Evolutionary conservation across 2,329 filamentous ascomycete species (phyloP).

Genomic region (Tolypocladium guangdongense): DNA sequence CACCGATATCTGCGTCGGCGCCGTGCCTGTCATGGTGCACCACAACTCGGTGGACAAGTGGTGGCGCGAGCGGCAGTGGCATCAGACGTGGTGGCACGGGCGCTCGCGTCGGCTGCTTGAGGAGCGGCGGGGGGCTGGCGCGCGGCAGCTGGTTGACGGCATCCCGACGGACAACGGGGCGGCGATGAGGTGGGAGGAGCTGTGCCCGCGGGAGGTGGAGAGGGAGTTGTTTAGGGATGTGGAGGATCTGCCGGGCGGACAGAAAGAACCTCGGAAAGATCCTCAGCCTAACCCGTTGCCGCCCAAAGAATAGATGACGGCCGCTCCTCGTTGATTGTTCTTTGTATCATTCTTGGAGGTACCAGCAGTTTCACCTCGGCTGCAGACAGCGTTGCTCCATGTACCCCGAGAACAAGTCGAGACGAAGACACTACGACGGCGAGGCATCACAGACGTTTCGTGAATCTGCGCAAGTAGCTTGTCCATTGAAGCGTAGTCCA

Average conservation of each 20-base stretch:
- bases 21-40: constrained; percentile 17
- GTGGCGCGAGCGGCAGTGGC: constrained; percentile 12
- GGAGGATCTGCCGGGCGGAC: not conserved
- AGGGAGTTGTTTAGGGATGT: constrained; percentile 14
- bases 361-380: not conserved
- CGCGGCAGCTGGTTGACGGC: constrained; percentile 7
- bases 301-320: not conserved
- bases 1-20: constrained; percentile 16
- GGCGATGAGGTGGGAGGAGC: constrained; percentile 10
- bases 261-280: too few relatives aligned
- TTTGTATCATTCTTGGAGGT: not conserved
- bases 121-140: constrained; percentile 3
- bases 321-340: not conserved
- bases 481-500: not conserved
- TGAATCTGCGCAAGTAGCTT: not conserved
- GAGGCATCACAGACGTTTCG: not conserved
- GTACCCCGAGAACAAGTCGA: not conserved
- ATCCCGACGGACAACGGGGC: constrained; percentile 8
- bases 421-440: too few relatives aligned
- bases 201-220: constrained; percentile 14
- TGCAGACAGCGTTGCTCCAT: not conserved
- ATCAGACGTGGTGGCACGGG: constrained; percentile 14
- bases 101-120: constrained; percentile 9
- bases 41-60: constrained; percentile 14
- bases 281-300: not conserved